Evolutionary conservation across 2,329 filamentous ascomycete genomes (phyloP).

Genomic region (Herpotrichia juniperi): DNA sequence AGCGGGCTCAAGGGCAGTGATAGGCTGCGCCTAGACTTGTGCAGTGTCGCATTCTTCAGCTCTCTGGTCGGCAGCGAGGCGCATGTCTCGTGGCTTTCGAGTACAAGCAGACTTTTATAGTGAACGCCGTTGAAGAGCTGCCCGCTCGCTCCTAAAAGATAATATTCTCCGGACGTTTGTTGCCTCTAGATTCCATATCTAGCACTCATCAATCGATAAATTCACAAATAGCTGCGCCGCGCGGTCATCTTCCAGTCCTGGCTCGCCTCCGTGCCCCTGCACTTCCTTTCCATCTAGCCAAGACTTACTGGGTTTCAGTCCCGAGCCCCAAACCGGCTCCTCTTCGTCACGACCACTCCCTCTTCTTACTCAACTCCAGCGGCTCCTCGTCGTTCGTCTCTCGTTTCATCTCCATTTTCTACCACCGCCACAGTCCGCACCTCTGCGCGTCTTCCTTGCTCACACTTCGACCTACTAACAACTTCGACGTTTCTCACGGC

Average conservation of each 20-base stretch:
- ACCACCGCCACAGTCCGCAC: slow-evolving; percentile 14
- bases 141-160: neutral
- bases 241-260: neutral
- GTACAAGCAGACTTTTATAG: neutral
- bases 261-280: neutral
- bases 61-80: slow-evolving; percentile 20
- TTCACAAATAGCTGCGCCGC: neutral
- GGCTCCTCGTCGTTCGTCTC: slow-evolving; percentile 34
- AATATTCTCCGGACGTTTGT: slow-evolving; percentile 3
- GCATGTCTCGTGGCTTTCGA: slow-evolving; percentile 7
- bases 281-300: neutral
- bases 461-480: slow-evolving; percentile 9
- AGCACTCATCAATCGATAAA: neutral
- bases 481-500: slow-evolving; percentile 21
- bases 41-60: slow-evolving; percentile 29
- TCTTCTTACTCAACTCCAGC: slow-evolving; percentile 21
- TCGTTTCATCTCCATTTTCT: slow-evolving; percentile 41
- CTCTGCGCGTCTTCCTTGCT: slow-evolving; percentile 19
- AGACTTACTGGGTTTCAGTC: neutral
- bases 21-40: slow-evolving; percentile 13
- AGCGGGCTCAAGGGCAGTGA: slow-evolving; percentile 9
- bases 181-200: neutral
- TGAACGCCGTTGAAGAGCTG: neutral
- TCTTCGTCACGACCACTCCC: slow-evolving; percentile 16
- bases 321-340: slow-evolving; percentile 30